A percentile compares a stretch with the other conserved stretches of the same genome.
These are phyloP conservation scores for Acanthochlamys bracteata DNA, from an alignment of 106 monocot genomes.

Conservation along the genomic window DNA sequence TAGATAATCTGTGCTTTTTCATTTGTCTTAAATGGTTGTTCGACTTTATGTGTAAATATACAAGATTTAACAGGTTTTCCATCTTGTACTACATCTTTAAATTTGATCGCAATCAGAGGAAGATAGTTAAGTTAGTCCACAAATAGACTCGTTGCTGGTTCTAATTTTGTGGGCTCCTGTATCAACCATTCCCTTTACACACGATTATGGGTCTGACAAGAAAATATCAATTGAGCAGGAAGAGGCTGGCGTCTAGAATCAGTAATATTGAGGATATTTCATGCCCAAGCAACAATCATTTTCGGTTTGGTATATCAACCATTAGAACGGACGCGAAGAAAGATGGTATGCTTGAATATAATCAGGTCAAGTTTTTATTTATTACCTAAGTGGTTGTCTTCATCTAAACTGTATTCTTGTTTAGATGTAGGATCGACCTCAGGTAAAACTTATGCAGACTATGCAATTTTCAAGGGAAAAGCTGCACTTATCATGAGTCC, in stretches of 20 bases:
- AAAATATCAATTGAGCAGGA: background rate
- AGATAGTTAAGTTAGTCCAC: too few species aligned
- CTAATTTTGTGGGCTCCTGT: too few species aligned
- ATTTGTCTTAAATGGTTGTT: too few species aligned
- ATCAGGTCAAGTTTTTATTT: background rate
- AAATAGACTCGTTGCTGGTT: too few species aligned
- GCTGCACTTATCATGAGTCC: conserved; percentile 56
- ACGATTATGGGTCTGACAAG: too few species aligned
- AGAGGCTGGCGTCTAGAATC: background rate
- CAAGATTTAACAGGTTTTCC: too few species aligned
- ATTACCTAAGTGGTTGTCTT: background rate
- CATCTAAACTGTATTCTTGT: background rate
- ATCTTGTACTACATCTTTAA: too few species aligned
- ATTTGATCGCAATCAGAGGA: too few species aligned
- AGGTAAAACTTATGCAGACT: conserved; percentile 29
- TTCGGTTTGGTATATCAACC: background rate
- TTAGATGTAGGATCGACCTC: conserved; percentile 20
- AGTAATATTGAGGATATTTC: background rate
- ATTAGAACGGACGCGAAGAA: background rate
- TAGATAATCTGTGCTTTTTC: too few species aligned
- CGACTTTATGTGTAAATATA: too few species aligned
- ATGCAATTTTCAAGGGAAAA: conserved; percentile 81
- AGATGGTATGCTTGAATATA: background rate
- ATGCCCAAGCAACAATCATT: background rate
- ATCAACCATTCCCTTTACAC: too few species aligned